These are phyloP conservation scores for Cystobasidiaceae sp. DNA, from an alignment of 1,284 basidiomycete genomes.

Conservation along the genomic window DNA sequence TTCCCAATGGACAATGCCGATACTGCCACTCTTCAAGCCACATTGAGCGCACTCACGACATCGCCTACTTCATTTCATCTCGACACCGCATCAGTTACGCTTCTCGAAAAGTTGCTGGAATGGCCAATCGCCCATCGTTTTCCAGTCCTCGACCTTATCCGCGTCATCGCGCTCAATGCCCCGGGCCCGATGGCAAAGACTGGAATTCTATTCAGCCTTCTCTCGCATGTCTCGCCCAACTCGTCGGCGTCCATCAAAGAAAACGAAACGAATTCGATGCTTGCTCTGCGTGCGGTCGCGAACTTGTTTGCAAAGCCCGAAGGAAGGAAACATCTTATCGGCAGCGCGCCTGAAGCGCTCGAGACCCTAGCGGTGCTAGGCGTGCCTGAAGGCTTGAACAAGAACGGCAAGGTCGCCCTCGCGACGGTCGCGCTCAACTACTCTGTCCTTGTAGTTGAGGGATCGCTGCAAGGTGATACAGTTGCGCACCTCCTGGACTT, in stretches of 20 bases:
- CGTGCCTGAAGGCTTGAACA: slow-evolving; percentile 56
- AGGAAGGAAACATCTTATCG: slow-evolving; percentile 42
- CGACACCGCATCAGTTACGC: background rate
- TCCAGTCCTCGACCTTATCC: slow-evolving; percentile 83
- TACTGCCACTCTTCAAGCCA: slow-evolving; percentile 58
- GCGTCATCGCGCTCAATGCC: slow-evolving; percentile 67
- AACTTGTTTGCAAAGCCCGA: slow-evolving; percentile 59
- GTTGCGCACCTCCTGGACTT: slow-evolving; percentile 39
- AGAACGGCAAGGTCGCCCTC: slow-evolving; percentile 65
- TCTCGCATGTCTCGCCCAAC: slow-evolving; percentile 25
- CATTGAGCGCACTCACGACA: slow-evolving; percentile 59
- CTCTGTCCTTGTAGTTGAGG: slow-evolving; percentile 48
- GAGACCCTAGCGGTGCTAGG: slow-evolving; percentile 54
- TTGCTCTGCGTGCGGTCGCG: slow-evolving; percentile 73
- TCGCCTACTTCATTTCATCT: slow-evolving; percentile 20
- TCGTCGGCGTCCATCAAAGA: slow-evolving; percentile 51
- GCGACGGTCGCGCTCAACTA: slow-evolving; percentile 75
- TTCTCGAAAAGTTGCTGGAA: slow-evolving; percentile 54
- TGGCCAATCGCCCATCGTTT: slow-evolving; percentile 80
- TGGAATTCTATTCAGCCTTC: slow-evolving; percentile 34
- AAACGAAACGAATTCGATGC: slow-evolving; percentile 75
- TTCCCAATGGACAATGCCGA: slow-evolving; percentile 68
- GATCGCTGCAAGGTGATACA: slow-evolving; percentile 41
- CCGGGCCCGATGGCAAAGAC: slow-evolving; percentile 52
- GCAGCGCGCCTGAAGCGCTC: slow-evolving; percentile 53